Evolutionary conservation across 1,284 basidiomycete species (phyloP).

Genomic region (Heterobasidion parviporum): DNA sequence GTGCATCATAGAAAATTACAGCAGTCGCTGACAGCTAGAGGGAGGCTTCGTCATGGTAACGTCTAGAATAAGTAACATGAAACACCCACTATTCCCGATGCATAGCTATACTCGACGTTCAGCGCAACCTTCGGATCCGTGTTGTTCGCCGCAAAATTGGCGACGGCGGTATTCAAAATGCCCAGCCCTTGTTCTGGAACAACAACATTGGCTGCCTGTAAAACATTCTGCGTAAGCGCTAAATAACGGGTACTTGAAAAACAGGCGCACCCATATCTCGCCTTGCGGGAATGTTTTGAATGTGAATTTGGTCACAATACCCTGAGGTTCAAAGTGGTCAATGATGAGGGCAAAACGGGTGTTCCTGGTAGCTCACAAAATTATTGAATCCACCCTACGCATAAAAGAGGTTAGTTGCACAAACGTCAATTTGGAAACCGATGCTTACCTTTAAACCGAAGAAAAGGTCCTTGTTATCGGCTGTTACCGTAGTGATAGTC

Average conservation of each 20-base stretch:
- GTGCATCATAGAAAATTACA: slow-evolving; percentile 8
- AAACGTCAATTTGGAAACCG: too few relatives aligned
- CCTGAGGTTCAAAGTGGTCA: not conserved
- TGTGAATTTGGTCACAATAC: slow-evolving; percentile 10
- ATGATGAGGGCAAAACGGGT: not conserved
- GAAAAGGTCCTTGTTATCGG: slow-evolving; percentile 32
- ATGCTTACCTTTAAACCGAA: slow-evolving; percentile 25
- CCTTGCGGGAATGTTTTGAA: slow-evolving; percentile 1
- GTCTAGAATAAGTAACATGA: not conserved
- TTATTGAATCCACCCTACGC: slow-evolving; percentile 9
- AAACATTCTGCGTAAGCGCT: not conserved
- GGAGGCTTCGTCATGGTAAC: too few relatives aligned
- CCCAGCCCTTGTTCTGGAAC: slow-evolving; percentile 23
- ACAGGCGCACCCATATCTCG: slow-evolving; percentile 5
- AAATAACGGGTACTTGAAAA: not conserved
- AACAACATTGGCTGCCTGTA: not conserved
- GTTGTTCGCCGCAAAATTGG: not conserved
- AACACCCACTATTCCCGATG: not conserved
- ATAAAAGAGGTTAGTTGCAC: not conserved
- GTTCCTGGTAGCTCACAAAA: slow-evolving; percentile 2
- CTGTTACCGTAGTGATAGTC: slow-evolving; percentile 28
- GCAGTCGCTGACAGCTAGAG: too few relatives aligned
- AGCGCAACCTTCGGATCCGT: slow-evolving; percentile 5
- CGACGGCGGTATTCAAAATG: slow-evolving; percentile 1
- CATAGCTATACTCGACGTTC: not conserved